Conservation (phyloP, 176 grass and related monocot species). For the Eremochloa ophiuroides region DNA sequence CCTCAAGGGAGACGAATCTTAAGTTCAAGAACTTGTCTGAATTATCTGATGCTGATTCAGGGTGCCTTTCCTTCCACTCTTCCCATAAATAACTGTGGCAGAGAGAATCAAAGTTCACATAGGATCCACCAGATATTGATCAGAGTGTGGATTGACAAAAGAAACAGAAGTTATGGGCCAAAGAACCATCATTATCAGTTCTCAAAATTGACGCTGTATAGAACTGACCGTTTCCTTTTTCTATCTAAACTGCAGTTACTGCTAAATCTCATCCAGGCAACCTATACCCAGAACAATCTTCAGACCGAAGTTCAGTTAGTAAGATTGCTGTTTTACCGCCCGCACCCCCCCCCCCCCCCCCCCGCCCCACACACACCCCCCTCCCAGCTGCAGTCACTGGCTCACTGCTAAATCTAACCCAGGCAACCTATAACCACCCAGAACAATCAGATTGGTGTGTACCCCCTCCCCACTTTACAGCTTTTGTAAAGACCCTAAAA, state of each 20-base stretch:
- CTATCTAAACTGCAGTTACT: neutral
- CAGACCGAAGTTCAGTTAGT: neutral
- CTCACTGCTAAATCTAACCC: neutral
- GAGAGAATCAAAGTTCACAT: conserved; percentile 18
- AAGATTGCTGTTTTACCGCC: neutral
- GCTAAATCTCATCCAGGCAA: neutral
- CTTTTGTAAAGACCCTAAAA: neutral
- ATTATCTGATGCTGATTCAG: conserved; percentile 53
- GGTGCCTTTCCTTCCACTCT: conserved; percentile 94
- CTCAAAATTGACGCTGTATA: neutral
- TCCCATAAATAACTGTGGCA: conserved; percentile 90
- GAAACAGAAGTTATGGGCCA: neutral
- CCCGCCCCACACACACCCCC: no score
- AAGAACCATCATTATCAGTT: neutral
- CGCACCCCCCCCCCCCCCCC: no score
- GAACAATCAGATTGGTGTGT: no score
- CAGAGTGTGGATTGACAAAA: conserved; percentile 2
- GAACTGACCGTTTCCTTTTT: neutral
- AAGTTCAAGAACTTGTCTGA: conserved; percentile 77
- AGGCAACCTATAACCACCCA: neutral
- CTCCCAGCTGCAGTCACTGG: no score
- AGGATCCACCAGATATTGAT: conserved; percentile 20
- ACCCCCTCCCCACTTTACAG: no score
- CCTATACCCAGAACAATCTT: neutral
- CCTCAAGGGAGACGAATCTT: conserved; percentile 95